These are phyloP conservation scores for Pseudozyma sp. DNA, from an alignment of 1,284 basidiomycete species.

Conservation along the genomic window DNA sequence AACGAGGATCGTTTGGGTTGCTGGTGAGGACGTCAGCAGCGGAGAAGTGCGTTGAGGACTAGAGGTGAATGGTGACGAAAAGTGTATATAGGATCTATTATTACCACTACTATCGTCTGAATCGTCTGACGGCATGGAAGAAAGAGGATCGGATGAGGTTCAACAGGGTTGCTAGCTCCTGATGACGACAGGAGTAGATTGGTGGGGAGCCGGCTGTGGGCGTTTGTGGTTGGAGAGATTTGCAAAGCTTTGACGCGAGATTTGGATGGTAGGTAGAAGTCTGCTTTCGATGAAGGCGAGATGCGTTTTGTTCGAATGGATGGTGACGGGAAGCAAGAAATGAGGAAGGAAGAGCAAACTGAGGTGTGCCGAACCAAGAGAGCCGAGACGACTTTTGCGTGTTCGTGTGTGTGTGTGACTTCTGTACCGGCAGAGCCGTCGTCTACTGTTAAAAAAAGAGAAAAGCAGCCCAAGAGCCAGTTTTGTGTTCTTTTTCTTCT, in stretches of 20 bases:
- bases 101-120: slow-evolving; percentile 60
- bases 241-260: background rate
- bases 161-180: slow-evolving; percentile 56
- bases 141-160: slow-evolving; percentile 34
- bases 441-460: too few species aligned
- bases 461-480: too few species aligned
- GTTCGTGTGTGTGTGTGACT: too few species aligned
- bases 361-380: too few species aligned
- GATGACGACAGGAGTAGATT: slow-evolving; percentile 33
- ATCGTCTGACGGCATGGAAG: slow-evolving; percentile 60
- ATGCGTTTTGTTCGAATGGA: too few species aligned
- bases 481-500: too few species aligned
- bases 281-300: too few species aligned
- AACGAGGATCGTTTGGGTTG: slow-evolving; percentile 42
- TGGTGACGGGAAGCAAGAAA: too few species aligned
- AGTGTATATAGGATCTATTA: slow-evolving; percentile 34
- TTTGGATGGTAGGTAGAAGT: background rate
- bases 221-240: slow-evolving; percentile 3
- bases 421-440: too few species aligned
- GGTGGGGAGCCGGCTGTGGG: slow-evolving; percentile 39
- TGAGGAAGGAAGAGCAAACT: too few species aligned
- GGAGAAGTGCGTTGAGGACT: background rate
- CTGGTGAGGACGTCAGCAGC: slow-evolving; percentile 25
- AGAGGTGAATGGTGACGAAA: slow-evolving; percentile 8
- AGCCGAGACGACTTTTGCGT: too few species aligned